A percentile compares a stretch with the other conserved stretches of the same genome.
These are phyloP conservation scores for Lodderomyces jiufengensis DNA, from an alignment of 1,139 yeast species.

Conservation along the genomic window DNA sequence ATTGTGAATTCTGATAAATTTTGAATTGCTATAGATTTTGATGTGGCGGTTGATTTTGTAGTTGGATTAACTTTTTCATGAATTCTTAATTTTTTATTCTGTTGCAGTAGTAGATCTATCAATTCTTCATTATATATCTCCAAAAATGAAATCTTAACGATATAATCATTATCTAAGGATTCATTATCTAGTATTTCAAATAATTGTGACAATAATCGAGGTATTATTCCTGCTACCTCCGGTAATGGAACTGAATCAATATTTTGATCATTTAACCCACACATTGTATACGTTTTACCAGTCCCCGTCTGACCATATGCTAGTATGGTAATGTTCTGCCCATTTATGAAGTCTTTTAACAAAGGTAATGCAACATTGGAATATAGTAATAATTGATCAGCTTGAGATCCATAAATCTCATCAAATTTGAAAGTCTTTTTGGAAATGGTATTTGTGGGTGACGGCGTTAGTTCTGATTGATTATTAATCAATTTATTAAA, in stretches of 20 bases:
- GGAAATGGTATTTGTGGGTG: conserved; percentile 3
- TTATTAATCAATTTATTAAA: not conserved
- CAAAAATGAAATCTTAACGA: conserved; percentile 67
- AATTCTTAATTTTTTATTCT: conserved; percentile 45
- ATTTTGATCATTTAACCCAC: conserved; percentile 20
- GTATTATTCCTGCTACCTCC: conserved; percentile 61
- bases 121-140: conserved; percentile 74
- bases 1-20: conserved; percentile 56
- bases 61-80: conserved; percentile 35
- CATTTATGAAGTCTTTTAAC: conserved; percentile 60
- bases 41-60: not conserved
- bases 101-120: conserved; percentile 54
- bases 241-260: conserved; percentile 9
- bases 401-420: conserved; percentile 69
- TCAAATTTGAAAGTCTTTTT: conserved; percentile 63
- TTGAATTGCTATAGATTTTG: conserved; percentile 36
- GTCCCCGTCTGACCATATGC: conserved; percentile 93
- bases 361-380: conserved; percentile 62
- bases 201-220: conserved; percentile 55
- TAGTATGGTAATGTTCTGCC: conserved; percentile 74
- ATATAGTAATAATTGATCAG: conserved; percentile 59
- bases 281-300: conserved; percentile 87
- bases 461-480: not conserved
- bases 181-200: conserved; percentile 42
- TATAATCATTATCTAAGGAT: conserved; percentile 39